Percentiles rank a stretch among this genome's conserved stretches.
Evolutionary conservation across 2,329 filamentous ascomycete species (phyloP).

Genomic region (Phialophora verrucosa): DNA sequence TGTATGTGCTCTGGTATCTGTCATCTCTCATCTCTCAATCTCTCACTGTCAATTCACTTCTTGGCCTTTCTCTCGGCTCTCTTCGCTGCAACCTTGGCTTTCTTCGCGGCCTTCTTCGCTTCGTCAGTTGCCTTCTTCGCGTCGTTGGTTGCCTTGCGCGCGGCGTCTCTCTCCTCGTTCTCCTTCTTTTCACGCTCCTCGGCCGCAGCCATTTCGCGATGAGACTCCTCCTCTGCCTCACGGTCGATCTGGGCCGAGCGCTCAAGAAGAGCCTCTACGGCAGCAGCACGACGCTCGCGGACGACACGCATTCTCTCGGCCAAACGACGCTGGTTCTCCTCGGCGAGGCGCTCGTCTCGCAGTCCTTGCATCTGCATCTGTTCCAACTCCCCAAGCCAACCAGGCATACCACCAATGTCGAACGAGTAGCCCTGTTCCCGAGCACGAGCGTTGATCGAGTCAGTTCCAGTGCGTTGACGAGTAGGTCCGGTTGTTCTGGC

Average conservation of each 20-base stretch:
- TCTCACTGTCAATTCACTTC: conserved; percentile 3
- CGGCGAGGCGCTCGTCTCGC: neutral
- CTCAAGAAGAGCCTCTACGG: neutral
- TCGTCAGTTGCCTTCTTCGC: conserved; percentile 2
- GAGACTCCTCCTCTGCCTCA: neutral
- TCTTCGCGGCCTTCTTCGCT: conserved; percentile 1
- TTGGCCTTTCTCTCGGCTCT: neutral
- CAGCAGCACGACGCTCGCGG: neutral
- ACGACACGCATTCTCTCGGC: neutral
- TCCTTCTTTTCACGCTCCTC: conserved; percentile 8
- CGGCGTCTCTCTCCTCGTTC: neutral
- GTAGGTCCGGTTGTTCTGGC: neutral
- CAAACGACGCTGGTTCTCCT: neutral
- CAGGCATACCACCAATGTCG: conserved; percentile 19
- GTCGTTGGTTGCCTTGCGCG: neutral
- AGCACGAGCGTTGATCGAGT: conserved; percentile 1
- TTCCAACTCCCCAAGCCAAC: conserved; percentile 27
- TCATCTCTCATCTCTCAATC: neutral
- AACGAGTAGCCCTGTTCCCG: conserved; percentile 7
- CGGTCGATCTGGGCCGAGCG: neutral
- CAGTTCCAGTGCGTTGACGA: neutral
- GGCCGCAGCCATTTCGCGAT: neutral
- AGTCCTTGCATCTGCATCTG: conserved; percentile 22
- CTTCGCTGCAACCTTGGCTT: conserved; percentile 2
- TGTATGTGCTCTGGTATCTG: neutral